Conservation (phyloP, 768 basidiomycete species). For the Heimioporus sp. region DNA sequence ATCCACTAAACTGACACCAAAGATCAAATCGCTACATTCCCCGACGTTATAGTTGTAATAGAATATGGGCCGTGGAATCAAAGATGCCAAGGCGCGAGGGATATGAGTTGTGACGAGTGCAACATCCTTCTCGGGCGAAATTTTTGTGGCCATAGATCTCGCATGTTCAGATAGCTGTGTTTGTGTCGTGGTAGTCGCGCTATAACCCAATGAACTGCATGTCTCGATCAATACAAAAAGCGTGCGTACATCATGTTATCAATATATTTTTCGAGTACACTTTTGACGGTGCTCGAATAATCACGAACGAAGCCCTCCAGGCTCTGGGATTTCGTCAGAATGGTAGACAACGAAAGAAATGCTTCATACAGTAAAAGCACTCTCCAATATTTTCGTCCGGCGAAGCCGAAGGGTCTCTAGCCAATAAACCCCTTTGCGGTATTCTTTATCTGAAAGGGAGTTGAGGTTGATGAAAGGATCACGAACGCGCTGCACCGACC, state of each 20-base stretch:
- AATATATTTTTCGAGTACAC: slow-evolving; percentile 66
- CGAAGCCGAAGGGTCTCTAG: slow-evolving; percentile 86
- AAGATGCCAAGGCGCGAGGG: slow-evolving; percentile 58
- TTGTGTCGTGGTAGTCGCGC: slow-evolving; percentile 76
- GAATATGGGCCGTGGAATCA: slow-evolving; percentile 68
- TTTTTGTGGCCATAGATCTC: slow-evolving; percentile 56
- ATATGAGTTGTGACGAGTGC: slow-evolving; percentile 53
- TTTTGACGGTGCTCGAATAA: slow-evolving; percentile 60
- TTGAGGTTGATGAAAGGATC: not conserved
- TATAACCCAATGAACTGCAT: slow-evolving; percentile 27
- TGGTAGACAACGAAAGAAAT: not conserved
- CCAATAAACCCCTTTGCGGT: slow-evolving; percentile 87
- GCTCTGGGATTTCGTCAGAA: slow-evolving; percentile 48
- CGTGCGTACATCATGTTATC: slow-evolving; percentile 65
- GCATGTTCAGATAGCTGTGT: slow-evolving; percentile 70
- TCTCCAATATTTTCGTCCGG: slow-evolving; percentile 77
- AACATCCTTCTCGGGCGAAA: slow-evolving; percentile 72
- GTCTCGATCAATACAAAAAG: not conserved
- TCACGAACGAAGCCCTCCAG: slow-evolving; percentile 79
- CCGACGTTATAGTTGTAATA: slow-evolving; percentile 82
- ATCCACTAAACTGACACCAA: slow-evolving; percentile 84
- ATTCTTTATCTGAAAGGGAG: slow-evolving; percentile 70
- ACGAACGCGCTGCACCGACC: slow-evolving; percentile 42
- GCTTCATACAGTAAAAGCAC: slow-evolving; percentile 67
- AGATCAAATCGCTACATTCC: slow-evolving; percentile 84